phyloP scores from a whole-genome alignment of 179 eudicot species.

The Sideroxylon spinosum region DNA sequence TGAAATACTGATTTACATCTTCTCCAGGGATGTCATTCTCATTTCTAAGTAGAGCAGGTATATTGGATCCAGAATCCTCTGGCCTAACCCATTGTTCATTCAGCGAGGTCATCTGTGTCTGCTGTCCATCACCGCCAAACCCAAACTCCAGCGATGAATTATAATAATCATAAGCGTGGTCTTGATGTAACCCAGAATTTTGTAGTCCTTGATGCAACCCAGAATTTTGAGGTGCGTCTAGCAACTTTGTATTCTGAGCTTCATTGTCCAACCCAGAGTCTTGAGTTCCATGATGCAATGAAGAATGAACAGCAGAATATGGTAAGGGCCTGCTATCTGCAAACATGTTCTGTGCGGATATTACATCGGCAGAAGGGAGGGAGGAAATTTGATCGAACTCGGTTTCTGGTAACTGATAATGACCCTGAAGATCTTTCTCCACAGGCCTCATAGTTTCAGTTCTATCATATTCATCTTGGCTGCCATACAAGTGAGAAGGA shows the following conservation, averaged over 20 bases:
- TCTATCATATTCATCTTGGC: conserved; percentile 33
- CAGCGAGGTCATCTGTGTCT: conserved; percentile 26
- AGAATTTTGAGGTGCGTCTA: conserved; percentile 20
- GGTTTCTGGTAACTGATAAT: conserved; percentile 30
- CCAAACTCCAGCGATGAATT: conserved; percentile 39
- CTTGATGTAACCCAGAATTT: conserved; percentile 36
- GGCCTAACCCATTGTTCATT: conserved; percentile 32
- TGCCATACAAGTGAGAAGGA: conserved; percentile 22
- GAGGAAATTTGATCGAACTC: conserved; percentile 31
- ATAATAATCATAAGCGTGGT: conserved; percentile 28
- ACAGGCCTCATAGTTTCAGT: conserved; percentile 25
- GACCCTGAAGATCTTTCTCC: conserved; percentile 27
- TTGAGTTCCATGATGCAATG: conserved; percentile 10
- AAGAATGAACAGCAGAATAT: conserved; percentile 18
- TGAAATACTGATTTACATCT: conserved; percentile 33
- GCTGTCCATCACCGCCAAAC: conserved; percentile 32
- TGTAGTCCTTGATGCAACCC: conserved; percentile 23
- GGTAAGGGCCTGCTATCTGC: conserved; percentile 27
- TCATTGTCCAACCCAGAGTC: conserved; percentile 17
- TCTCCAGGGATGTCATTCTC: conserved; percentile 41
- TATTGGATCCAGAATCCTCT: conserved; percentile 35
- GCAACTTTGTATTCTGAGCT: conserved; percentile 13
- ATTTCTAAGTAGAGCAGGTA: conserved; percentile 26
- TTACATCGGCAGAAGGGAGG: conserved; percentile 27
- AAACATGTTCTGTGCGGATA: conserved; percentile 26